Evolutionary conservation across 768 basidiomycete genomes (phyloP), one percentile per base, ranked within the genome.

Genomic region (Phaeotremella skinneri): DNA sequence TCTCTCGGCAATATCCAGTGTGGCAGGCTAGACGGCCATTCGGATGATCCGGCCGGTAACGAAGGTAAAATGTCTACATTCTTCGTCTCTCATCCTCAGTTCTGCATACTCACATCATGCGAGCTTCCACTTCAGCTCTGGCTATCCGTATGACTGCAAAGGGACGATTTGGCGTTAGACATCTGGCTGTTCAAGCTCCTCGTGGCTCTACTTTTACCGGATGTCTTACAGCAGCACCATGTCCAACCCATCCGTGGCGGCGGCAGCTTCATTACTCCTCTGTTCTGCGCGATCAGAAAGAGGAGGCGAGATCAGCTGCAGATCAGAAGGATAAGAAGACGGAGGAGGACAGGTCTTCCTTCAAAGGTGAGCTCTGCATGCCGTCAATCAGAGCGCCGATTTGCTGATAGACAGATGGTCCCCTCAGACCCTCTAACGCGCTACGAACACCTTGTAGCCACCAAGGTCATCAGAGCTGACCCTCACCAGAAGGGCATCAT

Each of bases 401-500:
- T 37, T 13, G 37, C 7, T 21, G 17, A 34, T 31, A 32, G 4
- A 29, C 21, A 23, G 14, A 32, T 20, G 13, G 6, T 34, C 31
- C 29, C 21, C 6, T 41, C 49, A 72, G 71, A 73, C 32, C 75
- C 75, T 11, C 56, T 76, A 14, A 67, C 57, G 79, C 79, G 72
- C 61, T 80, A 81, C 63, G 78, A 83, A 55, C 73, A 78, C 34
- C 78, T 86, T 29, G 81, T 87, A 27, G 70, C 77, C 13, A 63
- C 76, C 9, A 83, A 84, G 5, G 75, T 81, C 2, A 79, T 99
- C 52, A 82, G 83, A 23, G 82, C 86, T 49, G 94, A 99, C 70
- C 82, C 83, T 17, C 85, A 91, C 79, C 94, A 99, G 76, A 85
- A 85, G 26, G 82, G 83, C 29, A 93, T 97, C 65, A 85, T 98